Conservation (phyloP, 1,284 basidiomycete genomes). For the Dichomitus squalens region DNA sequence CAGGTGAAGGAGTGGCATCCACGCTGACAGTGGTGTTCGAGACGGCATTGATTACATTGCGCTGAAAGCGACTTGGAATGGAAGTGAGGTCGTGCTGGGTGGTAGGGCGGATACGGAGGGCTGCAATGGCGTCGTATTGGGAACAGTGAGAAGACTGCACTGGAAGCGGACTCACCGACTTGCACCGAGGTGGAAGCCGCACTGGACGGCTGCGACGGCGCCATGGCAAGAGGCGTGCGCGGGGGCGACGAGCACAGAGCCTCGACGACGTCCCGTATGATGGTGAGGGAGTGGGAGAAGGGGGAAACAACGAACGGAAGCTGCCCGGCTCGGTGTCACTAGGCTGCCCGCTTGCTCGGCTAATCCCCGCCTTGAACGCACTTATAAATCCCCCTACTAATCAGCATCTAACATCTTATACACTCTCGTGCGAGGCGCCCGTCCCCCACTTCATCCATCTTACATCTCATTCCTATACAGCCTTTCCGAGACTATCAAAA, state of each 20-base stretch:
- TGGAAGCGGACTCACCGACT: slow-evolving; percentile 65
- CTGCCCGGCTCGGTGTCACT: slow-evolving; percentile 20
- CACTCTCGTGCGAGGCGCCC: not conserved
- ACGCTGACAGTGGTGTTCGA: slow-evolving; percentile 73
- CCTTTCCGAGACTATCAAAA: not conserved
- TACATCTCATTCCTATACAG: not conserved
- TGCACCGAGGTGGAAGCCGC: slow-evolving; percentile 78
- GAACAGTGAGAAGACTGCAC: slow-evolving; percentile 8
- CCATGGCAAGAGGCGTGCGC: slow-evolving; percentile 47
- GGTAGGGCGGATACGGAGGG: slow-evolving; percentile 90
- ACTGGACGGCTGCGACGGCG: slow-evolving; percentile 65
- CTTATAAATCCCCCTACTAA: slow-evolving; percentile 4
- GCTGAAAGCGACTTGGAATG: slow-evolving; percentile 93
- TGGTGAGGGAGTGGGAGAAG: slow-evolving; percentile 19
- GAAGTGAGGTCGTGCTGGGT: slow-evolving; percentile 80
- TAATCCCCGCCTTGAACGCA: slow-evolving; percentile 18
- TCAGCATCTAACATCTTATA: not conserved
- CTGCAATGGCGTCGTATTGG: slow-evolving; percentile 35
- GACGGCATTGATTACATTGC: slow-evolving; percentile 80
- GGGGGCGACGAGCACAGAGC: slow-evolving; percentile 56
- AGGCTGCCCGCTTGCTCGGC: slow-evolving; percentile 15
- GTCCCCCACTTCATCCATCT: not conserved
- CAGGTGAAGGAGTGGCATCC: slow-evolving; percentile 56
- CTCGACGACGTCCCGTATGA: slow-evolving; percentile 68
- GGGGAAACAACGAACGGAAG: slow-evolving; percentile 27